Percentiles rank a stretch among this genome's conserved stretches.
These are phyloP conservation scores for Paramecium tetraurelia DNA, from an alignment of 73 alveolate genomes.

Conservation along the genomic window DNA sequence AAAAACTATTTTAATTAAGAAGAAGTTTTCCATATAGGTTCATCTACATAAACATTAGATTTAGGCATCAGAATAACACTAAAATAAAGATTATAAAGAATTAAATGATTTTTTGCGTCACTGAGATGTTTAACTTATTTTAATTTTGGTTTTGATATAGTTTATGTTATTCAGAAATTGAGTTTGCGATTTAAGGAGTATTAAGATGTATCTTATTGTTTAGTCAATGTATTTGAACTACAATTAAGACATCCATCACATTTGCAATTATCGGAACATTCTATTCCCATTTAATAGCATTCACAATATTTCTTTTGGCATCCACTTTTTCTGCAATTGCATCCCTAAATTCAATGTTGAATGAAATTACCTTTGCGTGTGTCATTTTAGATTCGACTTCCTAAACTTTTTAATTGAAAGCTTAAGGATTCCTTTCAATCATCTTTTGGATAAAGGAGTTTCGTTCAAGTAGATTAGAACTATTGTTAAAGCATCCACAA, in stretches of 20 bases:
- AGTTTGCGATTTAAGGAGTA: neutral
- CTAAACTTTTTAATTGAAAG: conserved; percentile 84
- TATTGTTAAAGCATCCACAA: conserved; percentile 82
- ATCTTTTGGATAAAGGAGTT: conserved; percentile 75
- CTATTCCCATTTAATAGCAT: conserved; percentile 67
- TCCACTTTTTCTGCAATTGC: conserved; percentile 74
- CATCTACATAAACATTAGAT: no score
- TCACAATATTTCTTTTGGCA: conserved; percentile 75
- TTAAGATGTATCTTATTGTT: neutral
- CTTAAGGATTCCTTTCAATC: conserved; percentile 88
- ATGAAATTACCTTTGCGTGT: neutral
- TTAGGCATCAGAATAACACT: no score
- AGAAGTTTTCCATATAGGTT: no score
- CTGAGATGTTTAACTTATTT: no score
- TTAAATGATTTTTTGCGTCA: no score
- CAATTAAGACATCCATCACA: conserved; percentile 57
- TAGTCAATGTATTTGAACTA: neutral
- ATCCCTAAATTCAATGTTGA: conserved; percentile 59
- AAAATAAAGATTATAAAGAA: no score
- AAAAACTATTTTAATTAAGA: no score
- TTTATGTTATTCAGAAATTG: neutral
- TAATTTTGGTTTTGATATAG: neutral
- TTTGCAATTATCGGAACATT: conserved; percentile 63
- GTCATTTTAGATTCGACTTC: neutral
- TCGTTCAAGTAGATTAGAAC: conserved; percentile 79